Evolutionary conservation across 768 basidiomycete genomes (phyloP).

Genomic region (Calocybe indica): DNA sequence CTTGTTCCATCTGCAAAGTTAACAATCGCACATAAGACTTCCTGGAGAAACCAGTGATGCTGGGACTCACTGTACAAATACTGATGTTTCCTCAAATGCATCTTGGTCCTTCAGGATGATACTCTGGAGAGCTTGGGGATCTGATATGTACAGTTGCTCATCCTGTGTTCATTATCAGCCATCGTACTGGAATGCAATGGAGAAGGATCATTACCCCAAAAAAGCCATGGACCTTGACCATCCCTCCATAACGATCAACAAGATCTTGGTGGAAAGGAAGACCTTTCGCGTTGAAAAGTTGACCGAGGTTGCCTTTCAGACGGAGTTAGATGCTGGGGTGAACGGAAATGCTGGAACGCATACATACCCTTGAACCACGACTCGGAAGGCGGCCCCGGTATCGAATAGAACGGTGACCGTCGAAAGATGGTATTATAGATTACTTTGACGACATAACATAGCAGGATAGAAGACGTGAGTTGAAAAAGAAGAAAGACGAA

Average conservation of each 20-base stretch:
- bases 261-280: conserved; percentile 33
- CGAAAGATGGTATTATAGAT: neutral
- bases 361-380: conserved; percentile 28
- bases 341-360: neutral
- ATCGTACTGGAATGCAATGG: neutral
- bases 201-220: conserved; percentile 31
- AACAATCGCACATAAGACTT: neutral
- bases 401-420: conserved; percentile 16
- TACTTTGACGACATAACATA: no score
- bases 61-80: conserved; percentile 35
- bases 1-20: conserved; percentile 31
- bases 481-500: neutral
- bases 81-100: conserved; percentile 38
- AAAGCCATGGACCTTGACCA: conserved; percentile 40
- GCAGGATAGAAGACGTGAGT: no score
- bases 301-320: conserved; percentile 31
- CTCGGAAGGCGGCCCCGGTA: conserved; percentile 26
- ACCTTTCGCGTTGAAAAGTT: conserved; percentile 38
- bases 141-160: conserved; percentile 43
- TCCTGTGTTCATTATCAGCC: conserved; percentile 21
- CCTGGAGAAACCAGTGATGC: neutral
- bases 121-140: conserved; percentile 41
- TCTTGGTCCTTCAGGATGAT: conserved; percentile 44
- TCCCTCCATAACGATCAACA: conserved; percentile 32
- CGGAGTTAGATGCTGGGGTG: neutral